Conservation (phyloP, 2,329 filamentous ascomycete genomes). For the Nothophoma quercina region DNA sequence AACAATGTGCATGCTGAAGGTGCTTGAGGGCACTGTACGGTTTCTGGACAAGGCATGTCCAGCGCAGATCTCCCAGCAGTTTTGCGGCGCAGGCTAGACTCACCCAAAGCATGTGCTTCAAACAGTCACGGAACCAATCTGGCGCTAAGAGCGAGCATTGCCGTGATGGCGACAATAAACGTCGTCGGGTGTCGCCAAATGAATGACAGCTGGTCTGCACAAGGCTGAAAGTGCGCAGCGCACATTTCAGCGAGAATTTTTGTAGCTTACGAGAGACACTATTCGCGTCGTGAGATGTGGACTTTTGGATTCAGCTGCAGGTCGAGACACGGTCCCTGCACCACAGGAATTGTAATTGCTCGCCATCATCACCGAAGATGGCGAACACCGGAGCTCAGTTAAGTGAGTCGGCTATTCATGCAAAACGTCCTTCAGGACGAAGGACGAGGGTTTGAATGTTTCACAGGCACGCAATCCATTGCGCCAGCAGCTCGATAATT, state of each 20-base stretch:
- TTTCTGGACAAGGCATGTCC: slow-evolving; percentile 25
- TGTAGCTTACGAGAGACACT: slow-evolving; percentile 31
- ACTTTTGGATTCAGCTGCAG: slow-evolving; percentile 33
- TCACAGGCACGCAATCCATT: slow-evolving; percentile 14
- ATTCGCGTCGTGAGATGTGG: slow-evolving; percentile 16
- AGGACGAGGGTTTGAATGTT: slow-evolving; percentile 6
- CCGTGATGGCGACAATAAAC: slow-evolving; percentile 29
- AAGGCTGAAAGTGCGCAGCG: slow-evolving; percentile 20
- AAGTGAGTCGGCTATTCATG: slow-evolving; percentile 19
- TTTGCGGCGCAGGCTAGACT: slow-evolving; percentile 22
- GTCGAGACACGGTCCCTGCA: slow-evolving; percentile 38
- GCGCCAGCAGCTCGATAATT: slow-evolving; percentile 4
- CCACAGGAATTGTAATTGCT: slow-evolving; percentile 21
- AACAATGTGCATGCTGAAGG: slow-evolving; percentile 3
- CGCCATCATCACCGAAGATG: slow-evolving; percentile 26
- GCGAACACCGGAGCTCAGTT: slow-evolving; percentile 22
- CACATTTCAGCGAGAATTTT: slow-evolving; percentile 24
- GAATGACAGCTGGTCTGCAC: slow-evolving; percentile 21
- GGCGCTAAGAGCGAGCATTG: slow-evolving; percentile 18
- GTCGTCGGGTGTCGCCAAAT: slow-evolving; percentile 26
- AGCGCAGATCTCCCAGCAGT: slow-evolving; percentile 23
- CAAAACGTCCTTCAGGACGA: slow-evolving; percentile 14
- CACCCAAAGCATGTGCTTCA: slow-evolving; percentile 20
- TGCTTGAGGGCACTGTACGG: slow-evolving; percentile 23
- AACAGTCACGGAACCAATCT: slow-evolving; percentile 14